A percentile compares a stretch with the other conserved stretches of the same genome.
These are phyloP conservation scores for Abrus precatorius DNA, from an alignment of 306 rosid genomes.

Conservation along the genomic window DNA sequence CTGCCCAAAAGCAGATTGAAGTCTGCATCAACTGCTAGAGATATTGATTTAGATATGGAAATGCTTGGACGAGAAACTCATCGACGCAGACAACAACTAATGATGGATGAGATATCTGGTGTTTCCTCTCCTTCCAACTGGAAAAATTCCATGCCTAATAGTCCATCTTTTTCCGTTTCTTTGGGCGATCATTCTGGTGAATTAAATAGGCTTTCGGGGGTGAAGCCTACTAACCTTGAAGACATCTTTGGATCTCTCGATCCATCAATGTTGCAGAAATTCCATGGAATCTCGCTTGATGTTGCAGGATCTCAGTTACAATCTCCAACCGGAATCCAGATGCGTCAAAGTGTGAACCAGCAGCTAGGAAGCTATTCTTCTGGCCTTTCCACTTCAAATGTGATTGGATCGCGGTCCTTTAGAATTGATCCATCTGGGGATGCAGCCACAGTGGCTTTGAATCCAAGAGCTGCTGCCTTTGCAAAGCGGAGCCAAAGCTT, in stretches of 20 bases:
- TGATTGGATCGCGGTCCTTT: constrained; percentile 54
- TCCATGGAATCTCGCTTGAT: constrained; percentile 72
- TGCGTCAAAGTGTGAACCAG: constrained; percentile 64
- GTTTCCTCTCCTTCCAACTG: constrained; percentile 76
- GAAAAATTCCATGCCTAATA: constrained; percentile 64
- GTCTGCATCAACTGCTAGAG: constrained; percentile 66
- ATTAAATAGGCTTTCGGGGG: constrained; percentile 63
- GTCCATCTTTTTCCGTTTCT: constrained; percentile 59
- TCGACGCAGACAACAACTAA: constrained; percentile 62
- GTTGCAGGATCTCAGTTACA: constrained; percentile 60
- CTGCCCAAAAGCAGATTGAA: constrained; percentile 82
- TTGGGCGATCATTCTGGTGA: constrained; percentile 58
- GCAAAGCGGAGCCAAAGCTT: constrained; percentile 87
- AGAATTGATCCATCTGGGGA: constrained; percentile 54
- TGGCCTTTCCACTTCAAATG: constrained; percentile 60
- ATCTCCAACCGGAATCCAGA: constrained; percentile 72
- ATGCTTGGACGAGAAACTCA: constrained; percentile 58
- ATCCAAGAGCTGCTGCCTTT: constrained; percentile 77
- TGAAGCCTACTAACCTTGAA: constrained; percentile 73
- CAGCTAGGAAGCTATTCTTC: constrained; percentile 67
- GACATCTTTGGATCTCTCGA: constrained; percentile 65
- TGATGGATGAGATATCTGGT: constrained; percentile 68
- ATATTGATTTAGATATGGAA: constrained; percentile 63
- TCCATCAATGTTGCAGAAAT: constrained; percentile 62
- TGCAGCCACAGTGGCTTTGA: constrained; percentile 54